These are phyloP conservation scores for Manihot esculenta DNA, from an alignment of 441 rosid species.

Conservation along the genomic window DNA sequence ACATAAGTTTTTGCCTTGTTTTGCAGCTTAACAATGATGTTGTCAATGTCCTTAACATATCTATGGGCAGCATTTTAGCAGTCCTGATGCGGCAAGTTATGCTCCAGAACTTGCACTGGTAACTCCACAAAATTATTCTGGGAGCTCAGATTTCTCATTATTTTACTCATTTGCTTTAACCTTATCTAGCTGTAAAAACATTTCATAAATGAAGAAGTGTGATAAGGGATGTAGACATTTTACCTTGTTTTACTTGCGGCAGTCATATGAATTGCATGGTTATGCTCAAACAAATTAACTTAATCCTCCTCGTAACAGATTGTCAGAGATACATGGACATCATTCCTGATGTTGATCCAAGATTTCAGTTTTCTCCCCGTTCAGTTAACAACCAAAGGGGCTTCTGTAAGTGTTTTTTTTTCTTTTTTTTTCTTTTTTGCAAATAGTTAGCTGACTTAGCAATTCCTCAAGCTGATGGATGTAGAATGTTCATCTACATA, in stretches of 20 bases:
- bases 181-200: neutral
- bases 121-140: constrained; percentile 7
- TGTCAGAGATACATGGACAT: too few species aligned
- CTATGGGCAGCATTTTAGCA: constrained; percentile 79
- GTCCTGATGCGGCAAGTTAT: constrained; percentile 69
- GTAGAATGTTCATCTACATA: too few species aligned
- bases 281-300: neutral
- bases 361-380: too few species aligned
- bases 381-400: neutral
- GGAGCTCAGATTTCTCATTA: neutral
- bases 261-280: neutral
- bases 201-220: neutral
- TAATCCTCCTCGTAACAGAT: too few species aligned
- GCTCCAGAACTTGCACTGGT: constrained; percentile 42
- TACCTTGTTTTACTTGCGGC: neutral
- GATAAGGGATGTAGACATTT: neutral
- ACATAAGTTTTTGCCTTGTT: neutral
- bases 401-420: neutral
- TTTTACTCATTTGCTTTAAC: neutral
- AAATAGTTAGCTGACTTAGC: too few species aligned
- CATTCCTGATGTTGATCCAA: too few species aligned
- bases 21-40: constrained; percentile 91
- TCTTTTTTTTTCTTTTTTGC: too few species aligned
- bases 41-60: constrained; percentile 83
- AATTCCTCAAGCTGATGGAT: too few species aligned